Evolutionary conservation across 225 moss, liverwort and hornwort genomes (phyloP), one percentile per base, ranked within the genome.

Genomic region (Marchantia paleacea): DNA sequence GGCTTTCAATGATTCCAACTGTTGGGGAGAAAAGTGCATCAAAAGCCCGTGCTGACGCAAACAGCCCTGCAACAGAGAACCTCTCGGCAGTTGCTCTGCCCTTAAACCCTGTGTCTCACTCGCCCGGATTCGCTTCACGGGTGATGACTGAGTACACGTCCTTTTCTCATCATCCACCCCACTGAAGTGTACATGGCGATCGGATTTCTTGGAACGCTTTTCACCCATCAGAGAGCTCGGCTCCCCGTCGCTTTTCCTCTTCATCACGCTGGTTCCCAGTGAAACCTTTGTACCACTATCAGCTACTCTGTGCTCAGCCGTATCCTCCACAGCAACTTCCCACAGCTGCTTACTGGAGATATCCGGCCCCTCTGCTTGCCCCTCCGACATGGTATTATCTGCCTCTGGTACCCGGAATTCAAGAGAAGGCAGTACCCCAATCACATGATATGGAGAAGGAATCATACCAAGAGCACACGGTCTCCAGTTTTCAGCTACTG

Each of bases 391-490:
- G 9, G 29, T 12, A 12, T 25, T 7, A 7, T 11, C 75, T 28
- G 24, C 77, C 30, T 57, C 39, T 16, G 14, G 31, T 20, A 53
- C 31, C 48, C 22, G 53, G 19, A 80, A 0, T 12, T 87, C 87
- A 8, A 87, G 78, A 63, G 82, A 77, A 26, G 87, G 78, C 55
- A 87, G 3, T 16, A 84, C 75, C 11, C 87, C 87, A 20, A 66
- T 30, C 4, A 65, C 62, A 51, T 82, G 64, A 26, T 77, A 79
- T 8, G 78, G 77, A 26, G 82, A 82, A 9, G 82, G 84, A 53
- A 87, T 81, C 82, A 82, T 87, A n/a, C 87, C 87, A 25, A 87
- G 67, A 47, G 84, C 87, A 85, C 87, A 87, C 6, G 87, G 78
- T 70, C 60, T 76, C 87, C 87, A 87, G 1, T 78, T 82, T 19